Evolutionary conservation across 164 flowering plant genomes (phyloP).

Genomic region (Vitis vinifera): ASM3070453v1 NC_081812.1:4406001-4406500

Average conservation of each 20-base stretch:
- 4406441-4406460: constrained; percentile 81
- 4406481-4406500: constrained; percentile 67
- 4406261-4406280: neutral
- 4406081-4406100: neutral
- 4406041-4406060: neutral
- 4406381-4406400: constrained; percentile 85
- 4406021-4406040: too few relatives aligned
- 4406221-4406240: constrained; percentile 79
- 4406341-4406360: constrained; percentile 74
- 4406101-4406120: constrained; percentile 79
- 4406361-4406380: constrained; percentile 96
- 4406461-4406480: constrained; percentile 86
- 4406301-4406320: neutral
- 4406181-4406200: constrained; percentile 96
- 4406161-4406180: constrained; percentile 88
- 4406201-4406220: constrained; percentile 94
- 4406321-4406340: neutral
- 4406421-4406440: constrained; percentile 97
- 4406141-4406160: constrained; percentile 88
- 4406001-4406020: constrained; percentile 5
- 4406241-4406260: constrained; percentile 46
- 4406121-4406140: constrained; percentile 54
- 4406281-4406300: neutral
- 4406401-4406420: constrained; percentile 94
- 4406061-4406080: neutral